A percentile compares a stretch with the other conserved stretches of the same genome.
phyloP scores from a whole-genome alignment of 2,329 filamentous ascomycete species.

The Mycosphaerella sp. region DNA sequence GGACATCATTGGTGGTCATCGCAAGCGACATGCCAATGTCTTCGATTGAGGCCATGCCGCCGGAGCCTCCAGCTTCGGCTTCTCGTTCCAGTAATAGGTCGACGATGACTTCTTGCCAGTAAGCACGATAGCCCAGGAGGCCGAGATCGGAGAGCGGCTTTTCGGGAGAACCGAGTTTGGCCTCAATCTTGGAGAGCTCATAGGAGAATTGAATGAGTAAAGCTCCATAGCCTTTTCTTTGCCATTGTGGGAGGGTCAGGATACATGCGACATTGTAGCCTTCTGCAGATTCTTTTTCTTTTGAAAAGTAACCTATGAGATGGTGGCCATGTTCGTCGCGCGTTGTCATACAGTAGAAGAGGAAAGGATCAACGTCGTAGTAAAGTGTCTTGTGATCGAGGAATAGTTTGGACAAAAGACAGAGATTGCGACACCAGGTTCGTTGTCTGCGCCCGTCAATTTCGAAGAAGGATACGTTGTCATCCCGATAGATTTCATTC shows the following conservation, averaged over 20 bases:
- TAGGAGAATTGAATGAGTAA: constrained; percentile 97
- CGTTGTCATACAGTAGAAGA: constrained; percentile 97
- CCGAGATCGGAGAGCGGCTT: constrained; percentile 94
- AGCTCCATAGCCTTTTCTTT: constrained; percentile 87
- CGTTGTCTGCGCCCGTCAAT: constrained; percentile 91
- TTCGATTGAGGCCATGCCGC: constrained; percentile 75
- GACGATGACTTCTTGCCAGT: constrained; percentile 93
- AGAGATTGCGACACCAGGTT: constrained; percentile 95
- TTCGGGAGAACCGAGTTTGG: constrained; percentile 90
- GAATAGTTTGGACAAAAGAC: constrained; percentile 91
- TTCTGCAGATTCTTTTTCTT: constrained; percentile 95
- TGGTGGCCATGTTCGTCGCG: constrained; percentile 86
- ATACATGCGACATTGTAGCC: constrained; percentile 99
- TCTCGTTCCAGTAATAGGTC: constrained; percentile 73
- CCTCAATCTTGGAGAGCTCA: constrained; percentile 90
- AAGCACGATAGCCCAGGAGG: constrained; percentile 87
- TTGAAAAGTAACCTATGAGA: constrained; percentile 98
- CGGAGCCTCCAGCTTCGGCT: constrained; percentile 36
- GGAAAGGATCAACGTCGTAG: constrained; percentile 98
- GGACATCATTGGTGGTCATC: constrained; percentile 97
- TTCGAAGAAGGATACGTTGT: constrained; percentile 91
- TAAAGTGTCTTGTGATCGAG: constrained; percentile 97
- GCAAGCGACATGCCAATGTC: constrained; percentile 70
- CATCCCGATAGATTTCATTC: constrained; percentile 96
- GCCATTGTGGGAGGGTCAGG: constrained; percentile 89